Evolutionary conservation across 2,329 filamentous ascomycete species (phyloP).

Genomic region (Knoxdaviesia proteae): DNA sequence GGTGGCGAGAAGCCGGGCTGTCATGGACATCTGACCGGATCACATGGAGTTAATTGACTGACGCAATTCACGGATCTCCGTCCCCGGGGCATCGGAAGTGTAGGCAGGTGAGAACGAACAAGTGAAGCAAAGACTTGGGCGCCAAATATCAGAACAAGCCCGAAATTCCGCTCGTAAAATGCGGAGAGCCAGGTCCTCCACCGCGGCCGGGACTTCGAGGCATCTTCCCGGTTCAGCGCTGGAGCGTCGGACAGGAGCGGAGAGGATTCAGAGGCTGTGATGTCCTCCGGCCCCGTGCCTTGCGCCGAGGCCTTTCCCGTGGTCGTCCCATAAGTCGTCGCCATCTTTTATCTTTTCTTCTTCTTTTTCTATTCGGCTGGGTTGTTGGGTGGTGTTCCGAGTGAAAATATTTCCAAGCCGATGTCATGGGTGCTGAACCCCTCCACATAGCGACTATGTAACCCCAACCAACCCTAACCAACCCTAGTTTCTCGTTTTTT

Average conservation of each 20-base stretch:
- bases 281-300: background rate
- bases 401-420: too few species aligned
- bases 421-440: too few species aligned
- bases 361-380: too few species aligned
- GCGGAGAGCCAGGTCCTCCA: background rate
- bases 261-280: background rate
- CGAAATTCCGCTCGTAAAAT: constrained; percentile 26
- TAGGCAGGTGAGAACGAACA: constrained; percentile 9
- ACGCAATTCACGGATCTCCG: background rate
- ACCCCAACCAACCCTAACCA: too few species aligned
- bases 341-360: too few species aligned
- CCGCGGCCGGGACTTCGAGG: background rate
- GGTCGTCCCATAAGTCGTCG: background rate
- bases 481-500: background rate
- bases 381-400: too few species aligned
- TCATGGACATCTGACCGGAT: constrained; percentile 17
- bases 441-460: too few species aligned
- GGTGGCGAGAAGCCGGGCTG: constrained; percentile 15
- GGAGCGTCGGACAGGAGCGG: background rate
- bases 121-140: constrained; percentile 20
- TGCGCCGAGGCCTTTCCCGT: background rate
- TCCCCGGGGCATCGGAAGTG: background rate
- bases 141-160: constrained; percentile 17
- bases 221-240: constrained; percentile 2
- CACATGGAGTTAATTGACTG: constrained; percentile 1